Conservation (phyloP, 1,139 yeast species). For the Pichia sp. region DNA sequence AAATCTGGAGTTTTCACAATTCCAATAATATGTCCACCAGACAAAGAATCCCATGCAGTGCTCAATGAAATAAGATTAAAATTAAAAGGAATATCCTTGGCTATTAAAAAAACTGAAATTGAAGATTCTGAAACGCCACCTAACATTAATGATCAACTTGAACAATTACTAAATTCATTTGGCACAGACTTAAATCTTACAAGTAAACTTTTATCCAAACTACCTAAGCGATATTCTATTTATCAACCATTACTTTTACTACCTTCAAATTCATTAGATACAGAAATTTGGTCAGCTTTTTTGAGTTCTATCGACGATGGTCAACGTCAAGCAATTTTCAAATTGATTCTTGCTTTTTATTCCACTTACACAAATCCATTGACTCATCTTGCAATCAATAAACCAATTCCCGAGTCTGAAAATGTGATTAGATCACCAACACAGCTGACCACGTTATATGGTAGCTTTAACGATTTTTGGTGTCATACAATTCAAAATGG, state of each 20-base stretch:
- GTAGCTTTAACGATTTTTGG: conserved; percentile 79
- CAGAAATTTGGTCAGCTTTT: conserved; percentile 32
- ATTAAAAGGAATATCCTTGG: not conserved
- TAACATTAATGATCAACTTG: not conserved
- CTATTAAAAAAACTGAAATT: not conserved
- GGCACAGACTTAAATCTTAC: not conserved
- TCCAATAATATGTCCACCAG: conserved; percentile 1
- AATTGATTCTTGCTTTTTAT: conserved; percentile 1
- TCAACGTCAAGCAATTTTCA: not conserved
- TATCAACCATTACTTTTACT: conserved; percentile 66
- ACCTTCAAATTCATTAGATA: conserved; percentile 35
- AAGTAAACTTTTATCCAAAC: conserved; percentile 2
- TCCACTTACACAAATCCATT: conserved; percentile 9
- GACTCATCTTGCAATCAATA: conserved; percentile 65
- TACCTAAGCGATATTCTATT: conserved; percentile 53
- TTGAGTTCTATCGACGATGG: conserved; percentile 12
- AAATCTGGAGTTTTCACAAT: conserved; percentile 3
- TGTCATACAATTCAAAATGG: conserved; percentile 67
- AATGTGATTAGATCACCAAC: conserved; percentile 57
- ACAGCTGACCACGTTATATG: conserved; percentile 51
- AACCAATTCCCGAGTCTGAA: conserved; percentile 53
- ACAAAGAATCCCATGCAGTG: not conserved
- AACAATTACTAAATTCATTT: not conserved
- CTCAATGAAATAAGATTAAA: not conserved
- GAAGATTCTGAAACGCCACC: not conserved